phyloP scores from a whole-genome alignment of 129 eudicot genomes.

The Glebionis coronaria region DNA sequence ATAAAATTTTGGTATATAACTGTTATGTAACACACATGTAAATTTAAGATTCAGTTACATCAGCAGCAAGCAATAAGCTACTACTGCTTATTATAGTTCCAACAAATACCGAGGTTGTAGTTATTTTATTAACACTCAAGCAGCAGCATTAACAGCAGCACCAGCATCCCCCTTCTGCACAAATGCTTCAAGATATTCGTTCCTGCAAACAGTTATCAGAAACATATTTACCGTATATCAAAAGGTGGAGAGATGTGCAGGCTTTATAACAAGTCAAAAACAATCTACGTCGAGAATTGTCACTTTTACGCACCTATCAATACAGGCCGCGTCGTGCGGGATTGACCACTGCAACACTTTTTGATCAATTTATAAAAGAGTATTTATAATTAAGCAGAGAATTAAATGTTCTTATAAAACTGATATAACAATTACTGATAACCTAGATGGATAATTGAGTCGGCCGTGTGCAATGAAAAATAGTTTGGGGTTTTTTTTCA shows the following conservation, averaged over 20 bases:
- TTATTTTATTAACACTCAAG: constrained; percentile 28
- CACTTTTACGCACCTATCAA: no score
- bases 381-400: no score
- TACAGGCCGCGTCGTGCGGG: no score
- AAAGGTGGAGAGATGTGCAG: neutral
- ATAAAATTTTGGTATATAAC: constrained; percentile 8
- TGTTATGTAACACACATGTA: constrained; percentile 13
- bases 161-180: constrained; percentile 48
- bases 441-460: neutral
- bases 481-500: neutral
- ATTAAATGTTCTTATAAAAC: no score
- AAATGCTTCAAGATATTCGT: constrained; percentile 67
- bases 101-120: neutral
- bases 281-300: no score
- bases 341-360: neutral
- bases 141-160: constrained; percentile 53
- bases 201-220: constrained; percentile 40
- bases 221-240: neutral
- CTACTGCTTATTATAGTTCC: constrained; percentile 16
- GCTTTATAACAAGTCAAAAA: constrained; percentile 2
- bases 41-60: neutral
- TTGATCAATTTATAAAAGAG: neutral
- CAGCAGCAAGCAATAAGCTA: constrained; percentile 9
- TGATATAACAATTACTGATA: no score
- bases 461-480: neutral